Evolutionary conservation across 176 grass and related monocot species (phyloP), one percentile per base, ranked within the genome.

Genomic region (Paspalum notatum): DNA sequence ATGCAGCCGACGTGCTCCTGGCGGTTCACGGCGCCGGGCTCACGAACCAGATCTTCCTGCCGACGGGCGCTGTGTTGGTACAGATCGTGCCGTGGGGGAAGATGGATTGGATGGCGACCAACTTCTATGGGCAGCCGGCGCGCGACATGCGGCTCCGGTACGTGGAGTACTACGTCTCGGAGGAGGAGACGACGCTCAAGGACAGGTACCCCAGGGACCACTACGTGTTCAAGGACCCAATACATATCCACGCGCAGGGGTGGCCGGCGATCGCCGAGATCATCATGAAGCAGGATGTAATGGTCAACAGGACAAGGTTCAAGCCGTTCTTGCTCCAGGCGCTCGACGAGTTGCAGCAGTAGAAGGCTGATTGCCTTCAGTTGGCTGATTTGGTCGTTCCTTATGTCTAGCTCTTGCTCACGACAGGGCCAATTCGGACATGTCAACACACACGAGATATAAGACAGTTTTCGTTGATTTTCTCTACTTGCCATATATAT

Each of bases 231-330:
- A 94, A 77, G 76, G 71, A 97, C 66, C 94, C 94, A 7, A 76
- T 80, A 71, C 50, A 45, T 18, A 90, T 97, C 87, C 94, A 97
- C 65, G 87, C 64, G 7, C 64, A 81, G 40, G 94, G 94, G 0
- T 90, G 92, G 87, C 74, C 74, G n/a, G 75, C 74, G 8, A 80
- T 97, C 22, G 84, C 85, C 25, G 92, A 91, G 16, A 94, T 91
- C 21, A 81, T 97, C 87, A 92, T 97, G 94, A 94, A 93, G 77
- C 94, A 97, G 86, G 90, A 97, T 51, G 89, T 97, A 71, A 89
- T 41, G 80, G 82, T 96, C 8, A 84, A 96, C 47, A n/a, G 88
- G 15, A 92, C 83, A 17, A 88, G 93, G 83, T 96, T 96, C 68
- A 92, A 75, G 76, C 87, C 90, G 0, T 87, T 66, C 62, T 76